Percentiles rank a stretch among this genome's conserved stretches.
Evolutionary conservation across 805 yeast genomes (phyloP).

Genomic region (Pichia nakasei): DNA sequence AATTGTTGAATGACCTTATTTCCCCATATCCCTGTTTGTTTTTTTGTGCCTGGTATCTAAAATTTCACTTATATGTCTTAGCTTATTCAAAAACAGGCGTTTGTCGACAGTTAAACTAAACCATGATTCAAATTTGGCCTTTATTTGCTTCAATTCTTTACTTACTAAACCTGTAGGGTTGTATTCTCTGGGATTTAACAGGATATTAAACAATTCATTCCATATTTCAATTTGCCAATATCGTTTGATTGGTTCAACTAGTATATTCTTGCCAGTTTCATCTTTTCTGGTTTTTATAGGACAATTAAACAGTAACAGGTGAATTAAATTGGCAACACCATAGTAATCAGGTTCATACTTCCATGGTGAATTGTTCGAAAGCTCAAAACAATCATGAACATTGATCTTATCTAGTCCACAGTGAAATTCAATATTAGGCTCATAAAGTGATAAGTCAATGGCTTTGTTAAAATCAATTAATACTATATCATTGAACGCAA

Average conservation of each 20-base stretch:
- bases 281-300: constrained; percentile 35
- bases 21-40: background rate
- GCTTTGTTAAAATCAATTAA: constrained; percentile 80
- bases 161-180: background rate
- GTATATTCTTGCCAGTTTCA: constrained; percentile 18
- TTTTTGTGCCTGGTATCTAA: constrained; percentile 6
- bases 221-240: constrained; percentile 73
- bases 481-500: constrained; percentile 15
- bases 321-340: constrained; percentile 70
- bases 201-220: constrained; percentile 51
- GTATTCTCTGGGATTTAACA: constrained; percentile 48
- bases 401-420: constrained; percentile 54
- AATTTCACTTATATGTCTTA: constrained; percentile 6
- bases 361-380: constrained; percentile 57
- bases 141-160: constrained; percentile 2
- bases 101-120: constrained; percentile 11
- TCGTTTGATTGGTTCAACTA: constrained; percentile 46
- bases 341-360: constrained; percentile 73
- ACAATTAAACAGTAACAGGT: constrained; percentile 63
- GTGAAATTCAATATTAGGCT: constrained; percentile 41
- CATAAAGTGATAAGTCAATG: constrained; percentile 56
- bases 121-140: constrained; percentile 14
- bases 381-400: constrained; percentile 61
- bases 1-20: too few relatives aligned
- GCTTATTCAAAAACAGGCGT: constrained; percentile 6